Evolutionary conservation across 192 early-diverging fungal genomes (phyloP).

Genomic region (Phlyctochytrium bullatum): DNA sequence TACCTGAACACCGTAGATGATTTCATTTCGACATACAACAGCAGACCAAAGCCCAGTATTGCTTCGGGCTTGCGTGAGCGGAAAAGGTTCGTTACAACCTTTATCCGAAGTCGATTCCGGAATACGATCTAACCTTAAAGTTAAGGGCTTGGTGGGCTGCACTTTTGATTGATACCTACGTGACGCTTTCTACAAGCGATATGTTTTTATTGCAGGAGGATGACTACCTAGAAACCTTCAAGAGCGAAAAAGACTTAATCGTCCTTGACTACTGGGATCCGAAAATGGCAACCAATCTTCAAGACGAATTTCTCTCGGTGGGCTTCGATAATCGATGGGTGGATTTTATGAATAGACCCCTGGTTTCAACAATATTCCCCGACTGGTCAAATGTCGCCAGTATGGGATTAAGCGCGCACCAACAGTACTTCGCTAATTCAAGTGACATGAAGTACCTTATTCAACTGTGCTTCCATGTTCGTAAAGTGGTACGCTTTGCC

Average conservation of each 20-base stretch:
- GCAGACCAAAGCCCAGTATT: conserved; percentile 9
- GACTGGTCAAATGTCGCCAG: conserved; percentile 10
- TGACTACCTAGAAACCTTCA: conserved; percentile 27
- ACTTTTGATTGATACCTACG: conserved; percentile 19
- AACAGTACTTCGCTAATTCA: conserved; percentile 18
- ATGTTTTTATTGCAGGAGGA: conserved; percentile 25
- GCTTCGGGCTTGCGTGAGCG: conserved; percentile 15
- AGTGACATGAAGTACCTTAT: conserved; percentile 13
- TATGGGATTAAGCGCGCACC: conserved; percentile 16
- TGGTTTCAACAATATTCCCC: background rate
- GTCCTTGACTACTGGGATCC: background rate
- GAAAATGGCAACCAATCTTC: background rate
- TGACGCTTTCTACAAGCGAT: conserved; percentile 11
- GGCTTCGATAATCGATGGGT: conserved; percentile 9
- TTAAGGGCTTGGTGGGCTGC: conserved; percentile 31
- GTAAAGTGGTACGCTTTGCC: conserved; percentile 13
- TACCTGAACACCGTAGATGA: conserved; percentile 6
- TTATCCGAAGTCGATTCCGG: background rate
- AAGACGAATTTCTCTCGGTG: background rate
- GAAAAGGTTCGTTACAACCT: conserved; percentile 15
- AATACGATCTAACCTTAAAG: background rate
- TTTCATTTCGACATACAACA: conserved; percentile 30
- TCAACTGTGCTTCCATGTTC: conserved; percentile 23
- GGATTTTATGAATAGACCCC: background rate
- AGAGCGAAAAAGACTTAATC: background rate